These are phyloP conservation scores for Candida pseudofarinosa DNA, from an alignment of 805 yeast species.

Conservation along the genomic window DNA sequence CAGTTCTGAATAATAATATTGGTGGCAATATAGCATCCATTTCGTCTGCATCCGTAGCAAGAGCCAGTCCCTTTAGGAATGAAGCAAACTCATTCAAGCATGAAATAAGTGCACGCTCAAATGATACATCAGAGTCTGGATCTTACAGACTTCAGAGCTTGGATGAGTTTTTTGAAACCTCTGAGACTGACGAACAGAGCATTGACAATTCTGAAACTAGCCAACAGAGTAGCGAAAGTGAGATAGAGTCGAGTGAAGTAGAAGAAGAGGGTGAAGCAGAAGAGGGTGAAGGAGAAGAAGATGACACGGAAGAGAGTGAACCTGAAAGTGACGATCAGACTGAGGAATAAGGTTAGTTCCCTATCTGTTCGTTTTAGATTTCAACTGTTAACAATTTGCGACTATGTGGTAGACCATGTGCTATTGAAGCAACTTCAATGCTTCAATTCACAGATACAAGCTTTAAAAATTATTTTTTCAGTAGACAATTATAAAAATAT, in stretches of 20 bases:
- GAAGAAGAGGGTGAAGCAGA: conserved; percentile 11
- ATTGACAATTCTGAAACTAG: conserved; percentile 15
- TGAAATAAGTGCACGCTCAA: conserved; percentile 10
- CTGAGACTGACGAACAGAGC: conserved; percentile 21
- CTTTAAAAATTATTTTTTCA: too few relatives aligned
- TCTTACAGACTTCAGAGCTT: conserved; percentile 57
- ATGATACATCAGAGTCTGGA: conserved; percentile 5
- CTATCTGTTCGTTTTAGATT: too few relatives aligned
- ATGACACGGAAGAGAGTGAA: conserved; percentile 3
- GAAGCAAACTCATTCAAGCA: not conserved
- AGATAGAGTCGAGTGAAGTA: conserved; percentile 6
- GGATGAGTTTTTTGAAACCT: conserved; percentile 71
- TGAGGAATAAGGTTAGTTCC: too few relatives aligned
- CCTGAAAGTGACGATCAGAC: conserved; percentile 3
- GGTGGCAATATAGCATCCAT: conserved; percentile 10
- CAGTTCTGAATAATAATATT: conserved; percentile 13
- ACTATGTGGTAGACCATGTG: too few relatives aligned
- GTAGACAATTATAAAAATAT: too few relatives aligned
- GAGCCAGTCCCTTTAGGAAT: not conserved
- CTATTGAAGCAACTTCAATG: too few relatives aligned
- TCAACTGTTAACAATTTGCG: too few relatives aligned
- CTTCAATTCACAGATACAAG: too few relatives aligned
- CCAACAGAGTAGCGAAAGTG: conserved; percentile 15
- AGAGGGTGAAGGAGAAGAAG: conserved; percentile 8
- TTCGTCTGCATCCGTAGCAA: conserved; percentile 10